These are phyloP conservation scores for Monosporozyma yasuniensis DNA, from an alignment of 805 yeast genomes.

Conservation along the genomic window DNA sequence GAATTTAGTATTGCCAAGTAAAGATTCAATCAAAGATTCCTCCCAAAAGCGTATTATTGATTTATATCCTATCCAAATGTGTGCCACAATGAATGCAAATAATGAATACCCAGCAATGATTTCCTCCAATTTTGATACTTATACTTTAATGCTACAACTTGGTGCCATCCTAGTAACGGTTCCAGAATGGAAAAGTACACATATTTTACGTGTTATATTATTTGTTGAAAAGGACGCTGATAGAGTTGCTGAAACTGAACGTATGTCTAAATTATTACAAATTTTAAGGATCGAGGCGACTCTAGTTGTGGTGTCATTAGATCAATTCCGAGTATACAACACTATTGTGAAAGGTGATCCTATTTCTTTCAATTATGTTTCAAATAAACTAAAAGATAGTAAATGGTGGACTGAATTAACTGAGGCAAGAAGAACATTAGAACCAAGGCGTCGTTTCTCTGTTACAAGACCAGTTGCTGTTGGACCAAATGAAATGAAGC, in stretches of 20 bases:
- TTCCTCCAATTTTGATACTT: slow-evolving; percentile 92
- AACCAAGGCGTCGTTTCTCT: slow-evolving; percentile 25
- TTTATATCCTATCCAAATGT: slow-evolving; percentile 94
- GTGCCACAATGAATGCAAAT: slow-evolving; percentile 48
- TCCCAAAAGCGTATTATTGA: slow-evolving; percentile 55
- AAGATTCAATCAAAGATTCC: slow-evolving; percentile 19
- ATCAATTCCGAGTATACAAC: slow-evolving; percentile 53
- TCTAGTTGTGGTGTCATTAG: slow-evolving; percentile 63
- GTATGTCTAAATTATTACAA: slow-evolving; percentile 56
- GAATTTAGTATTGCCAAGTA: slow-evolving; percentile 51
- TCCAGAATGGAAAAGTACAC: slow-evolving; percentile 81
- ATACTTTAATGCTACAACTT: slow-evolving; percentile 82
- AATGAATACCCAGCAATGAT: slow-evolving; percentile 36
- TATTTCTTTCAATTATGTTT: slow-evolving; percentile 39
- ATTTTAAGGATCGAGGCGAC: slow-evolving; percentile 81
- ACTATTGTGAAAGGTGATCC: slow-evolving; percentile 64
- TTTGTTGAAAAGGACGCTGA: slow-evolving; percentile 77
- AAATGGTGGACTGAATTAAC: slow-evolving; percentile 80
- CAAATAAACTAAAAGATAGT: slow-evolving; percentile 45
- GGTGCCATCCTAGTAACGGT: slow-evolving; percentile 92
- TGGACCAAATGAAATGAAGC: slow-evolving; percentile 7
- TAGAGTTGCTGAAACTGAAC: slow-evolving; percentile 53
- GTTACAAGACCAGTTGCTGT: slow-evolving; percentile 25
- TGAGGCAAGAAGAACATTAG: slow-evolving; percentile 41
- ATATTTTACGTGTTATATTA: slow-evolving; percentile 68